Percentiles rank a stretch among this genome's conserved stretches.
Conservation (phyloP, 305 asterid genomes). For the Lippia alba region DNA sequence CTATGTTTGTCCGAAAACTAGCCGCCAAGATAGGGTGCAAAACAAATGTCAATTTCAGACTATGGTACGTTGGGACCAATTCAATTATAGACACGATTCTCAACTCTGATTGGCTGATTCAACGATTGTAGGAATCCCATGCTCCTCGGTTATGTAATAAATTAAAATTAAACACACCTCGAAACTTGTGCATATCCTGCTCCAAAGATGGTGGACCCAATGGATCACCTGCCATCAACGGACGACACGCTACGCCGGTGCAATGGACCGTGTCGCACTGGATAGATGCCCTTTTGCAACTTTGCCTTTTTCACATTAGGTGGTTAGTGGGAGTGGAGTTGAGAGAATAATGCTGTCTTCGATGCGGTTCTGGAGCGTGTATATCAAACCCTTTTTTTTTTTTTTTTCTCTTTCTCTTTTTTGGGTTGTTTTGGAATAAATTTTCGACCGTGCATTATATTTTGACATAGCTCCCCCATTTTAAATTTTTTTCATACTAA, state of each 20-base stretch:
- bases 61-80: constrained; percentile 20
- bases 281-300: constrained; percentile 16
- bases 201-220: constrained; percentile 51
- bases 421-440: too few species aligned
- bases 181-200: constrained; percentile 30
- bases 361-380: constrained; percentile 30
- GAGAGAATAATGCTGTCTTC: constrained; percentile 12
- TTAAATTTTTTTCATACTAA: too few species aligned
- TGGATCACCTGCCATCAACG: not conserved
- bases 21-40: constrained; percentile 43
- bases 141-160: constrained; percentile 21
- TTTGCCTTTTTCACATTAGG: constrained; percentile 8
- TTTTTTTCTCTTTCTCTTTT: too few species aligned
- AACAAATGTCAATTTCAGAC: constrained; percentile 40
- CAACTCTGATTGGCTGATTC: not conserved
- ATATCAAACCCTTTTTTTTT: not conserved
- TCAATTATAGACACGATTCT: constrained; percentile 12
- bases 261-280: constrained; percentile 14
- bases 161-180: constrained; percentile 7
- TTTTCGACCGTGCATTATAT: too few species aligned
- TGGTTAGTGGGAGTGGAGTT: constrained; percentile 28
- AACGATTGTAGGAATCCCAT: not conserved
- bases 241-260: constrained; percentile 32
- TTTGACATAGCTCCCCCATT: too few species aligned
- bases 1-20: constrained; percentile 32